phyloP scores from a whole-genome alignment of 192 early-diverging fungal species.

The Coemansia sp. region DNA sequence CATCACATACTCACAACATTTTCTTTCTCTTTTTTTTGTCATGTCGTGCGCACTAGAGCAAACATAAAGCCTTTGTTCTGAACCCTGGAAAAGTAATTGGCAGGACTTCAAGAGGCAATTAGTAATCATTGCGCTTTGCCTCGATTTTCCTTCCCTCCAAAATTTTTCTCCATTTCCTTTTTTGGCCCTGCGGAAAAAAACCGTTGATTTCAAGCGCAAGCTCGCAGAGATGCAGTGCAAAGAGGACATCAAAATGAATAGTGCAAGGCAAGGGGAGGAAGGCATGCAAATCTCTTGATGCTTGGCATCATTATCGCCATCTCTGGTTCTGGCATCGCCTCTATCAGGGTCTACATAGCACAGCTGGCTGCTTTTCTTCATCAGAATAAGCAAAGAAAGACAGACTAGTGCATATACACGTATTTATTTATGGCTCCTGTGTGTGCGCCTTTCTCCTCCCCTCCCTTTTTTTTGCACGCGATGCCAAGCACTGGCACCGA shows the following conservation, averaged over 20 bases:
- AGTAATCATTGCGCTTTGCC: not conserved
- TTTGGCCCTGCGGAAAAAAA: not conserved
- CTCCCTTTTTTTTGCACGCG: not conserved
- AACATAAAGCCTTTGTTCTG: not conserved
- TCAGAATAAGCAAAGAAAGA: too few species aligned
- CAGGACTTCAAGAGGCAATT: not conserved
- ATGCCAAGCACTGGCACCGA: not conserved
- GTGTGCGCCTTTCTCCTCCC: not conserved
- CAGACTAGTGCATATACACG: too few species aligned
- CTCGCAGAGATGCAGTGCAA: not conserved
- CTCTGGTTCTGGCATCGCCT: not conserved
- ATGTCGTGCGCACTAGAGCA: not conserved
- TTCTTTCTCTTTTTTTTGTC: not conserved
- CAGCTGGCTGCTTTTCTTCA: too few species aligned
- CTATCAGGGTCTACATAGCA: too few species aligned
- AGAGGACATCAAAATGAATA: not conserved
- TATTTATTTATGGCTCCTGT: too few species aligned
- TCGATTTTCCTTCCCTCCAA: not conserved
- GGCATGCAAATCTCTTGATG: not conserved
- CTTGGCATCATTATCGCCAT: constrained; percentile 3
- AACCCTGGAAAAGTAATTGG: too few species aligned
- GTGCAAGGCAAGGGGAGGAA: not conserved
- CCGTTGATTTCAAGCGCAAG: not conserved
- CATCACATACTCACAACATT: not conserved
- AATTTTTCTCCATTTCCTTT: not conserved